Evolutionary conservation across 306 rosid genomes (phyloP), one percentile per base, ranked within the genome.

Genomic region (Quercus suber): DNA sequence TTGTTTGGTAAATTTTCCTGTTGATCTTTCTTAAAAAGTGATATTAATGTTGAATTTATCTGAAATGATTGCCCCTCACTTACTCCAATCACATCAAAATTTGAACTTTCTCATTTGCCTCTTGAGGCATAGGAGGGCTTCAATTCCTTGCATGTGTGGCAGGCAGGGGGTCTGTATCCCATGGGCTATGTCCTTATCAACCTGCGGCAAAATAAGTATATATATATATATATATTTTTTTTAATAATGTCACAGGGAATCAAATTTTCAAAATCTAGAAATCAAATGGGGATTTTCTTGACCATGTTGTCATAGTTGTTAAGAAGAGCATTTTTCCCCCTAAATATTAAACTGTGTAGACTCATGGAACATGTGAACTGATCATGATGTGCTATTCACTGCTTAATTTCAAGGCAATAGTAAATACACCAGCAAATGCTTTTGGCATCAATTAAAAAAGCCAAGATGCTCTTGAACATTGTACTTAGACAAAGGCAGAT

Each of bases 371-470:
- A 35, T 35, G 37, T 35, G 72, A 67, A 35, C 5, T 35, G 72
- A n/a, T 67, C 72, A 7, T 35, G 23, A 8, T 41, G 45, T 0
- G 45, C 37, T n/a, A 13, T 1, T 65, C 72, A 19, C 27, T 35
- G 72, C 72, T 68, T 68, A n/a, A 68, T 68, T 37, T 7, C 72
- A 33, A 68, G 72, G 72, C 72, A 68, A 68, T 33, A 41, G 45
- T 8, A 41, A 41, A 35, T 43, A 18, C 49, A 3, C 53, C 53
- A 49, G 17, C 51, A 10, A 19, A 33, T 68, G 72, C 27, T 19
- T 35, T 31, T 33, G 52, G 72, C 52, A 68, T 68, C 27, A 35
- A 68, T 35, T 68, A 19, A 35, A 19, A 33, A 33, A 35, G 23
- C 7, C 14, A 31, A 9, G 72, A 68, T 68, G 51, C 72, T 68